phyloP scores from a whole-genome alignment of 164 flowering plant species.

The Pachysandra terminalis region DNA sequence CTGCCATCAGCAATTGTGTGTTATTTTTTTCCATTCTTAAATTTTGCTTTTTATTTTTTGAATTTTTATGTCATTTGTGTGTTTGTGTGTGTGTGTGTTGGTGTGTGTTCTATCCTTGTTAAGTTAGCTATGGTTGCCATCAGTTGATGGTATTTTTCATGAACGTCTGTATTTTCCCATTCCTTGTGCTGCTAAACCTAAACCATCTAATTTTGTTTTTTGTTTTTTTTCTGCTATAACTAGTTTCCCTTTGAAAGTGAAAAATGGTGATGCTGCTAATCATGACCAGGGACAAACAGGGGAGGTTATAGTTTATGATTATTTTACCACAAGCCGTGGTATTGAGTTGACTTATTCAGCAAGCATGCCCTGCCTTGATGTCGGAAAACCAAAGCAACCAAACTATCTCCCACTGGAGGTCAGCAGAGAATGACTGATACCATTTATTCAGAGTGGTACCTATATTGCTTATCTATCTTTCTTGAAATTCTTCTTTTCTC shows the following conservation, averaged over 20 bases:
- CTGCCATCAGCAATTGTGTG: conserved; percentile 62
- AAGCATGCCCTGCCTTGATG: conserved; percentile 73
- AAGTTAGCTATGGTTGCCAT: too few species aligned
- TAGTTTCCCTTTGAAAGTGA: conserved; percentile 65
- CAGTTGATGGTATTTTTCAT: neutral
- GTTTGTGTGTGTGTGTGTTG: too few species aligned
- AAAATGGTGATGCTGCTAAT: conserved; percentile 23
- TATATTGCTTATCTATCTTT: neutral
- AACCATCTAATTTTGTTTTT: neutral
- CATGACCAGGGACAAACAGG: conserved; percentile 32
- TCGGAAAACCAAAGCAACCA: conserved; percentile 66
- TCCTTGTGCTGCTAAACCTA: neutral
- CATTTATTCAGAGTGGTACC: too few species aligned
- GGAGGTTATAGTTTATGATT: conserved; percentile 60
- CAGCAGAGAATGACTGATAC: conserved; percentile 1
- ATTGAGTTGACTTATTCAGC: conserved; percentile 48
- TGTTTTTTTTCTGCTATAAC: too few species aligned
- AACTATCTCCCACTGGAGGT: conserved; percentile 69
- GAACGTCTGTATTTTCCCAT: conserved; percentile 1
- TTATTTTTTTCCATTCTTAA: too few species aligned
- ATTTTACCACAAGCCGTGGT: conserved; percentile 44
- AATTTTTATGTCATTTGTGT: too few species aligned
- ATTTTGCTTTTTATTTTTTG: too few species aligned
- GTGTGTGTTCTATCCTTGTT: too few species aligned
- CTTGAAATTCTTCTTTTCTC: neutral